phyloP scores from a whole-genome alignment of 2,329 filamentous ascomycete genomes.

The Chrysosporium keratinophilum region DNA sequence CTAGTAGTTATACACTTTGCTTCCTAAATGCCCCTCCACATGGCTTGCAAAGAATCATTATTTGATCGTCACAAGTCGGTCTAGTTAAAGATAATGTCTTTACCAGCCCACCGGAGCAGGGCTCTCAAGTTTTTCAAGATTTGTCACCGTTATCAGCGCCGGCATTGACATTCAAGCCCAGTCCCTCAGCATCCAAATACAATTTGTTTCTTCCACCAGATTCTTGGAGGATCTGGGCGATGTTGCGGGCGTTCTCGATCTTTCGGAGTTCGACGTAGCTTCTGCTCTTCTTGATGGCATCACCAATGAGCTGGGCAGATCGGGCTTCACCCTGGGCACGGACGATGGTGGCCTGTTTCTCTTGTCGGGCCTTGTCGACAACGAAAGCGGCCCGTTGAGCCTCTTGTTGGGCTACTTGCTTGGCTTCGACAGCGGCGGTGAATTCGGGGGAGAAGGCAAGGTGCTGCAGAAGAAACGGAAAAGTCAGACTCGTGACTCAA shows the following conservation, averaged over 20 bases:
- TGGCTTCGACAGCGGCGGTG: conserved; percentile 58
- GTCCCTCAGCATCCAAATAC: conserved; percentile 79
- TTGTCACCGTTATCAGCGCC: conserved; percentile 22
- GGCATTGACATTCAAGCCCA: conserved; percentile 72
- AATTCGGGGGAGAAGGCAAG: conserved; percentile 60
- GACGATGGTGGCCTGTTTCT: conserved; percentile 98
- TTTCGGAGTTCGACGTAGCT: conserved; percentile 94
- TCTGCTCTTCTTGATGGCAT: conserved; percentile 98
- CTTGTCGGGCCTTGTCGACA: conserved; percentile 96
- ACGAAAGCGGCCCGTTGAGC: conserved; percentile 94
- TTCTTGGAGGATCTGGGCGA: conserved; percentile 82
- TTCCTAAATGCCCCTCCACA: not conserved
- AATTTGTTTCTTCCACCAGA: conserved; percentile 81
- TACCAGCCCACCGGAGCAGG: not conserved
- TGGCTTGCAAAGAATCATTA: not conserved
- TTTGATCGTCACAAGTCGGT: not conserved
- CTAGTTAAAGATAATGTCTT: too few relatives aligned
- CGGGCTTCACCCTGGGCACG: conserved; percentile 98
- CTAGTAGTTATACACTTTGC: conserved; percentile 3
- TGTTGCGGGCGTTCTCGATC: conserved; percentile 88
- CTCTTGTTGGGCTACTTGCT: conserved; percentile 71
- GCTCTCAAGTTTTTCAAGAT: not conserved
- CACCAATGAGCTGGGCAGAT: conserved; percentile 93
- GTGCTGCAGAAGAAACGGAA: conserved; percentile 37
- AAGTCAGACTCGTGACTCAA: not conserved